Percentiles rank a stretch among this genome's conserved stretches.
Conservation (phyloP, 805 yeast genomes). For the Kluyveromyces starmeri region DNA sequence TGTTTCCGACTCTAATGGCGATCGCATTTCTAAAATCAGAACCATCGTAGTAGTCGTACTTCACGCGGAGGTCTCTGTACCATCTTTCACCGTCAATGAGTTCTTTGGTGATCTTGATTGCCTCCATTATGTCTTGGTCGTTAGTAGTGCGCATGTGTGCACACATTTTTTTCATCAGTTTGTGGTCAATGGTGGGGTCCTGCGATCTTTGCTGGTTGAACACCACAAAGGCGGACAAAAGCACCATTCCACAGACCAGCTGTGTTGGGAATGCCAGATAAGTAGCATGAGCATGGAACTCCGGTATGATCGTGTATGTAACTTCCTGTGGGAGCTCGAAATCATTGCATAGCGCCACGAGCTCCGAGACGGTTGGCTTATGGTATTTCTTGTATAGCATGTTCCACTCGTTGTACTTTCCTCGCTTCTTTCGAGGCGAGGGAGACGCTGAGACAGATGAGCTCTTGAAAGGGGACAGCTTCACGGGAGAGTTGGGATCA, state of each 20-base stretch:
- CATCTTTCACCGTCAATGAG: constrained; percentile 51
- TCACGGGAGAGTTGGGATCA: constrained; percentile 2
- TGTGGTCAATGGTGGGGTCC: constrained; percentile 41
- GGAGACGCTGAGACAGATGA: constrained; percentile 9
- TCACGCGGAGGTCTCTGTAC: constrained; percentile 46
- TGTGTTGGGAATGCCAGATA: constrained; percentile 61
- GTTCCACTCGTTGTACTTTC: constrained; percentile 6
- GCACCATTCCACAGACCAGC: constrained; percentile 55
- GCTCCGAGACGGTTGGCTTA: constrained; percentile 34
- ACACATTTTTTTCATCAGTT: constrained; percentile 43
- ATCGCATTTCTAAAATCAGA: constrained; percentile 19
- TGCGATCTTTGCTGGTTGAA: constrained; percentile 38
- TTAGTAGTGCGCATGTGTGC: constrained; percentile 42
- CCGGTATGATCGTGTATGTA: constrained; percentile 41
- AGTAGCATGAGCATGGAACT: constrained; percentile 41
- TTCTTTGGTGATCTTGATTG: constrained; percentile 45
- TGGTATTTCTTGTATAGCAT: constrained; percentile 24
- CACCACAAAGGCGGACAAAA: constrained; percentile 48
- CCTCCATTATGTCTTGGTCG: constrained; percentile 40
- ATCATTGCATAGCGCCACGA: constrained; percentile 47
- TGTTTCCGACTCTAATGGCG: constrained; percentile 26
- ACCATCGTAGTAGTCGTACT: constrained; percentile 31
- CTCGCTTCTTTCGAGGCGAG: constrained; percentile 7
- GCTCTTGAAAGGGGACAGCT: neutral
- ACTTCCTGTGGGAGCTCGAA: constrained; percentile 51